Percentiles rank a stretch among this genome's conserved stretches.
These are phyloP conservation scores for Aspergillus tubingensis DNA, from an alignment of 2,329 filamentous ascomycete species.

Conservation along the genomic window DNA sequence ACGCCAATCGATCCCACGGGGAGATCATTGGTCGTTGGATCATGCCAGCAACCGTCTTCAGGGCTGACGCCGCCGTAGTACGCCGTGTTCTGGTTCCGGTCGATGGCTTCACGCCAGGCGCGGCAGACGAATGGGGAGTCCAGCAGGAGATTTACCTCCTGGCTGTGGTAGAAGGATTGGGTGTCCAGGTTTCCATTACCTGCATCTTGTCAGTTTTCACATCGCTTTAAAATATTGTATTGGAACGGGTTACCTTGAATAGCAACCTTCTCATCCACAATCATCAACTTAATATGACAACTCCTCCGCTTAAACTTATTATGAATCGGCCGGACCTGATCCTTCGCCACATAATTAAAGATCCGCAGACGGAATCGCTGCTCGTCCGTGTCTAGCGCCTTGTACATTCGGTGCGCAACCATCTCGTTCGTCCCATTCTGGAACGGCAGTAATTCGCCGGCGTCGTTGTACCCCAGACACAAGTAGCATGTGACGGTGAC, in stretches of 20 bases:
- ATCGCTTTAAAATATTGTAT: neutral
- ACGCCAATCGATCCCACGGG: constrained; percentile 54
- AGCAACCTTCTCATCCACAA: constrained; percentile 68
- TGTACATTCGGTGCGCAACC: constrained; percentile 62
- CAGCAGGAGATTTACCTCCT: constrained; percentile 76
- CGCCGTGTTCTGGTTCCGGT: constrained; percentile 68
- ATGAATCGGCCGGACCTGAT: constrained; percentile 68
- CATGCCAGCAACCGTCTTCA: constrained; percentile 65
- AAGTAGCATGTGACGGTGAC: constrained; percentile 70
- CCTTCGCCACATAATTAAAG: constrained; percentile 72
- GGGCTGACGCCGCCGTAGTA: constrained; percentile 56
- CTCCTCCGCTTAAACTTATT: constrained; percentile 66
- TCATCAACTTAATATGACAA: constrained; percentile 77
- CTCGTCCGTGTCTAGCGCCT: constrained; percentile 54
- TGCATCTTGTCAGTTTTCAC: constrained; percentile 9
- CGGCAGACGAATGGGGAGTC: constrained; percentile 64
- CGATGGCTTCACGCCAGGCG: constrained; percentile 63
- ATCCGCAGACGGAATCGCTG: constrained; percentile 59
- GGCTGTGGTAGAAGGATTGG: constrained; percentile 75
- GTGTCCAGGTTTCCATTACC: constrained; percentile 78
- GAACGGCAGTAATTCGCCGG: constrained; percentile 72
- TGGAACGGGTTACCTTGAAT: constrained; percentile 55
- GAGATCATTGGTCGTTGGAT: constrained; percentile 49
- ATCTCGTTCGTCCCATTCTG: constrained; percentile 78
- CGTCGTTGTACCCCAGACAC: constrained; percentile 77